Conservation (phyloP, 306 rosid species). For the Citrullus colocynthis region DNA sequence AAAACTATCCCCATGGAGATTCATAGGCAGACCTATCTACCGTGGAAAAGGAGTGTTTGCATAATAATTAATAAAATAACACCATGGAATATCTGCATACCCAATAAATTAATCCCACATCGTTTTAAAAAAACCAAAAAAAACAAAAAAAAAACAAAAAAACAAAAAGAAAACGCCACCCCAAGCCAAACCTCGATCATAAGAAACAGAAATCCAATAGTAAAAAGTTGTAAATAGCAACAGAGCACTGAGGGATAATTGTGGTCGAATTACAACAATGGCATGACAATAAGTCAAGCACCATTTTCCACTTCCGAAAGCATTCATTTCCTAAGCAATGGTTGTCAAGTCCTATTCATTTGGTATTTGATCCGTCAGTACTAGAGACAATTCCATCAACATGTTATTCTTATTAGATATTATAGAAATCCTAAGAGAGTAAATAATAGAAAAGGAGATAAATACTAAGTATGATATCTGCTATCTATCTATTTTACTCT, state of each 20-base stretch:
- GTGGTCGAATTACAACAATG: slow-evolving; percentile 59
- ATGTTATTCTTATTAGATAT: not conserved
- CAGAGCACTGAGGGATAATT: slow-evolving; percentile 42
- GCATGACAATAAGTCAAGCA: slow-evolving; percentile 61
- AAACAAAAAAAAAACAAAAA: no score
- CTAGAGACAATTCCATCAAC: slow-evolving; percentile 55
- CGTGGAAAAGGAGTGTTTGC: slow-evolving; percentile 51
- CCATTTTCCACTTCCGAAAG: slow-evolving; percentile 55
- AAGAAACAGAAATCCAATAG: slow-evolving; percentile 81
- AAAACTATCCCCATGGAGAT: no score
- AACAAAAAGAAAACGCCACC: no score
- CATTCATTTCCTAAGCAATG: slow-evolving; percentile 82
- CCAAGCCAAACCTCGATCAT: slow-evolving; percentile 29
- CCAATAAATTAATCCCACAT: slow-evolving; percentile 50
- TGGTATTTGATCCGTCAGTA: slow-evolving; percentile 52
- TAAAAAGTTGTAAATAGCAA: slow-evolving; percentile 72
- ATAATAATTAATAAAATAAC: slow-evolving; percentile 42
- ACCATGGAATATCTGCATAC: slow-evolving; percentile 23
- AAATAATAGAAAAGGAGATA: not conserved
- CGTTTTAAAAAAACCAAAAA: slow-evolving; percentile 48
- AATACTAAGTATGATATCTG: not conserved
- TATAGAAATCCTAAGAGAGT: not conserved
- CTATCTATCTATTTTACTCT: not conserved
- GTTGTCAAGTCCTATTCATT: slow-evolving; percentile 72
- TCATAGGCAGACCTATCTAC: not conserved